Percentiles rank a stretch among this genome's conserved stretches.
Evolutionary conservation across 2,329 filamentous ascomycete species (phyloP).

Genomic region (Clarireedia paspali): DNA sequence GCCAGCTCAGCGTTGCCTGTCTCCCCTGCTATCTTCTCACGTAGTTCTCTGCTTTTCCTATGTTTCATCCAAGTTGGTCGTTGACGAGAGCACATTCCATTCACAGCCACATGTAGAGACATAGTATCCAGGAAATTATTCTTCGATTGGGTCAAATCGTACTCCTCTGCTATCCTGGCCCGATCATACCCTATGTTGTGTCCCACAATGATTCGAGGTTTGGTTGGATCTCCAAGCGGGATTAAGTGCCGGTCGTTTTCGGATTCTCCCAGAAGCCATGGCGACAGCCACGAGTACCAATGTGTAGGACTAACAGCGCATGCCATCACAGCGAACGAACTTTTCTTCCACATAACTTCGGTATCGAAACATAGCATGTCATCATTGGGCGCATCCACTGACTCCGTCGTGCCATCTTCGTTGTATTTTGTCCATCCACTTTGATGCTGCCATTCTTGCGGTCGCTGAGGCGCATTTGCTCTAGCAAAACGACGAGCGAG

Average conservation of each 20-base stretch:
- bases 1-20: conserved; percentile 65
- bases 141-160: conserved; percentile 70
- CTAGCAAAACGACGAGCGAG: conserved; percentile 68
- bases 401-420: conserved; percentile 62
- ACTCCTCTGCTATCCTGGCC: conserved; percentile 82
- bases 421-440: conserved; percentile 97
- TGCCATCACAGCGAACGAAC: conserved; percentile 90
- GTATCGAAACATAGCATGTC: conserved; percentile 86
- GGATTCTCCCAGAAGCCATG: conserved; percentile 84
- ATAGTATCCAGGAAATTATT: conserved; percentile 95
- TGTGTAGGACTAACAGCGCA: conserved; percentile 82
- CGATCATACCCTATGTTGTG: conserved; percentile 96
- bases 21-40: conserved; percentile 69
- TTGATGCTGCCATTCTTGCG: conserved; percentile 63
- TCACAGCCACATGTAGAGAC: conserved; percentile 95
- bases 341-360: conserved; percentile 93
- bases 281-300: conserved; percentile 97
- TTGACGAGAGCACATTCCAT: conserved; percentile 97
- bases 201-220: conserved; percentile 74
- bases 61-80: conserved; percentile 97
- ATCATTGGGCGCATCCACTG: conserved; percentile 70
- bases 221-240: conserved; percentile 69
- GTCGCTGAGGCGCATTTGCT: conserved; percentile 49
- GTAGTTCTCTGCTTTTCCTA: conserved; percentile 77
- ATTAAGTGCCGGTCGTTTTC: conserved; percentile 72